These are phyloP conservation scores for Emergomyces africanus DNA, from an alignment of 2,329 filamentous ascomycete species.

Conservation along the genomic window DNA sequence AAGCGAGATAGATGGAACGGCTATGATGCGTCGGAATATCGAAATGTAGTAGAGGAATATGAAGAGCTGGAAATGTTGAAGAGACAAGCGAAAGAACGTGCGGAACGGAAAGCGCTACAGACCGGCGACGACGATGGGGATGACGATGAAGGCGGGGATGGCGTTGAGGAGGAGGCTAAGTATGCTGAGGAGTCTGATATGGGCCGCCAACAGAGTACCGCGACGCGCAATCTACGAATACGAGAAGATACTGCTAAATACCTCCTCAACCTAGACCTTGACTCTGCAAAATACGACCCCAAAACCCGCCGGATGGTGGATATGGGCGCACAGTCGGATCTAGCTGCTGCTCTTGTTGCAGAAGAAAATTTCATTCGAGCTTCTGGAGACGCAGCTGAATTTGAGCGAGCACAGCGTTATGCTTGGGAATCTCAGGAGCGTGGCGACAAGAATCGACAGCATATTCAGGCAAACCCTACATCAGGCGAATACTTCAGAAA, in stretches of 20 bases:
- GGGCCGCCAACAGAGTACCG: slow-evolving; percentile 83
- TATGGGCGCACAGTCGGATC: slow-evolving; percentile 65
- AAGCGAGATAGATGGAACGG: slow-evolving; percentile 98
- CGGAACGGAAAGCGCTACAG: slow-evolving; percentile 37
- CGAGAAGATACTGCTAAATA: slow-evolving; percentile 98
- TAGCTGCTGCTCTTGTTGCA: slow-evolving; percentile 68
- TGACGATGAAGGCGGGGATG: slow-evolving; percentile 45
- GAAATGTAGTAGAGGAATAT: slow-evolving; percentile 76
- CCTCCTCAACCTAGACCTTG: slow-evolving; percentile 82
- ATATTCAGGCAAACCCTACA: slow-evolving; percentile 93
- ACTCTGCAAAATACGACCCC: slow-evolving; percentile 95
- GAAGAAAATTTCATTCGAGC: slow-evolving; percentile 86
- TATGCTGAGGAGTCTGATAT: slow-evolving; percentile 96
- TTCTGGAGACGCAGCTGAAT: slow-evolving; percentile 84
- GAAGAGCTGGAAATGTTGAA: slow-evolving; percentile 71
- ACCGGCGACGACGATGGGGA: slow-evolving; percentile 45
- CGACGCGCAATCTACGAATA: slow-evolving; percentile 78
- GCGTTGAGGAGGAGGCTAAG: slow-evolving; percentile 36
- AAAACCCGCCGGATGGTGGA: slow-evolving; percentile 90
- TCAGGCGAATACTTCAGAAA: slow-evolving; percentile 75
- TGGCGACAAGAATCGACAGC: slow-evolving; percentile 62
- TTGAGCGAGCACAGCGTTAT: slow-evolving; percentile 76
- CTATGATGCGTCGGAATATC: slow-evolving; percentile 83
- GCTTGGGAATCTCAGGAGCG: slow-evolving; percentile 93
- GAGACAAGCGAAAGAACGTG: slow-evolving; percentile 38